These are phyloP conservation scores for Gastrolobium bilobum DNA, from an alignment of 306 rosid species.

Conservation along the genomic window DNA sequence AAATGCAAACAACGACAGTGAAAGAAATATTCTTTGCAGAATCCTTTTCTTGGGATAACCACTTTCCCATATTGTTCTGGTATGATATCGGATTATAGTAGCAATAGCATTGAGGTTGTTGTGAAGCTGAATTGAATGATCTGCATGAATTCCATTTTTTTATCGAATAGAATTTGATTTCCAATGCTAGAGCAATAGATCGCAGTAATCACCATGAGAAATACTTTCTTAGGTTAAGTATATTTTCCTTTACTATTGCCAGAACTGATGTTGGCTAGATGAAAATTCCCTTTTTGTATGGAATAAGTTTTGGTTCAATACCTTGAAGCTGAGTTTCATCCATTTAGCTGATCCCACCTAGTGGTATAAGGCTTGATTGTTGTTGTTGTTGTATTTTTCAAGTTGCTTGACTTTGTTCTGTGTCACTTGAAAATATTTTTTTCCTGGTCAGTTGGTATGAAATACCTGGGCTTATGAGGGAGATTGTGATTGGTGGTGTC, in stretches of 20 bases:
- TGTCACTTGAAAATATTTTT: slow-evolving; percentile 30
- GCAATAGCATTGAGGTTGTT: slow-evolving; percentile 13
- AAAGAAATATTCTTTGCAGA: slow-evolving; percentile 10
- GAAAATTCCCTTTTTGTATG: background rate
- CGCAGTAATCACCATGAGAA: slow-evolving; percentile 19
- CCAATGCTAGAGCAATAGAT: slow-evolving; percentile 2
- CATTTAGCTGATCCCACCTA: background rate
- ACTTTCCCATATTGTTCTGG: background rate
- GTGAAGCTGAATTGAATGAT: slow-evolving; percentile 30
- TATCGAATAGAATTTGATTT: slow-evolving; percentile 13
- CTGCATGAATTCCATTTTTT: slow-evolving; percentile 15
- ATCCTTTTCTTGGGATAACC: background rate
- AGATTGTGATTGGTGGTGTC: slow-evolving; percentile 32
- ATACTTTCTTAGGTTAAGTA: slow-evolving; percentile 4
- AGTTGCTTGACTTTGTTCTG: slow-evolving; percentile 35
- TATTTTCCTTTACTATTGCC: background rate
- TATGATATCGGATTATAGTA: background rate
- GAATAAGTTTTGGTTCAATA: slow-evolving; percentile 16
- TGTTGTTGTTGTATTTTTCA: background rate
- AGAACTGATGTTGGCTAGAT: slow-evolving; percentile 18
- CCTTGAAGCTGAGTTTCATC: slow-evolving; percentile 6
- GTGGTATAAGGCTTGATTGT: background rate
- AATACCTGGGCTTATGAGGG: slow-evolving; percentile 7
- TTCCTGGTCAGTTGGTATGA: slow-evolving; percentile 22
- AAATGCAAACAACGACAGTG: background rate